Evolutionary conservation across 257 asterid genomes (phyloP), one percentile per base, ranked within the genome.

Genomic region (Forsythia viridissima): DNA sequence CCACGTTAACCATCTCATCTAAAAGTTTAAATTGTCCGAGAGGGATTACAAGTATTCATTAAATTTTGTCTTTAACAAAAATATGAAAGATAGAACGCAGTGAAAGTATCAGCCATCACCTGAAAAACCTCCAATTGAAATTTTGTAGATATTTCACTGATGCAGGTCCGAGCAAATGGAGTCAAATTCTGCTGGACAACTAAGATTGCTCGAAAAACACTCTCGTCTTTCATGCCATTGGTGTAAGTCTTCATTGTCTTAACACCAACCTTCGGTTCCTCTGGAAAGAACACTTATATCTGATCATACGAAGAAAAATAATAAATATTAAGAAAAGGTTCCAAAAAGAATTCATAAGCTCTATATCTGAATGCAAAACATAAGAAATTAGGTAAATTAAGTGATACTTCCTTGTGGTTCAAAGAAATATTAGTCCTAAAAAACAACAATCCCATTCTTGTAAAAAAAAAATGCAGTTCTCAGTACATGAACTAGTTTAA

Each of bases 231-330:
- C 88, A 87, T 85, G n/a, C 84, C 83, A 16, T 83, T 80, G 1
- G 83, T 73, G 3, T 85, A 87, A 24, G 87, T 80, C 82, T 82
- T 85, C 82, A 87, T 72, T 46, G 86, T 76, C 76, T 81, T 82
- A 41, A 85, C 86, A 48, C 91, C 89, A 72, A 85, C 86, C 77
- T 87, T 85, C 36, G 65, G 46, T 15, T 83, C 89, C 24, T 87
- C 86, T 0, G 86, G 91, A 44, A 85, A 87, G 84, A 87, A 83
- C 77, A 87, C 84, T 38, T 87, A 85, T 40, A 87, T 85, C 91
- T 87, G 88, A 21, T n/a, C 30, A 9, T 39, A 24, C 16, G 30
- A 24, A 24, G 69, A 38, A 0, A 4, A 61, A 24, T 61, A 24
- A 12, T 61, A 61, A 20, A 24, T 3, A 61, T 1, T 30, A 30